A percentile compares a stretch with the other conserved stretches of the same genome.
These are phyloP conservation scores for Xylaria arbuscula DNA, from an alignment of 2,329 filamentous ascomycete species.

Conservation along the genomic window DNA sequence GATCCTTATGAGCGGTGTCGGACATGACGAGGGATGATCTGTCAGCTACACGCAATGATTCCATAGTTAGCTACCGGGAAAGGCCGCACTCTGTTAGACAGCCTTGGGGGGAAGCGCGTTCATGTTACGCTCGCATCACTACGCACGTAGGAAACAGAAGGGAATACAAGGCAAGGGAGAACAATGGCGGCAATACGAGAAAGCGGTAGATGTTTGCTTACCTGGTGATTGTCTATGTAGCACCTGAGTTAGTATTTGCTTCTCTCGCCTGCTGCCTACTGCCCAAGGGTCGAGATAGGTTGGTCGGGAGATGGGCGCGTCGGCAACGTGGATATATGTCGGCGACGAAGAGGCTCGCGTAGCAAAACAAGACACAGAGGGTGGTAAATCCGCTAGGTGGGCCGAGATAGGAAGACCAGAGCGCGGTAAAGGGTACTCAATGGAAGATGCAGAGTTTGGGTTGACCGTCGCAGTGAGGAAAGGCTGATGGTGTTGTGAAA, in stretches of 20 bases:
- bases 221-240: constrained; percentile 12
- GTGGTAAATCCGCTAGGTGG: neutral
- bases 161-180: neutral
- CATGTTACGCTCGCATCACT: neutral
- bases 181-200: neutral
- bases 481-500: constrained; percentile 23
- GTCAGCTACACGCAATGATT: constrained; percentile 17
- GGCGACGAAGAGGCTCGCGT: neutral
- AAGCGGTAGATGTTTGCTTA: constrained; percentile 7
- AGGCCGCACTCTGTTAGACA: neutral
- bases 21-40: constrained; percentile 41
- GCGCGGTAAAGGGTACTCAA: neutral
- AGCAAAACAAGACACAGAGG: neutral
- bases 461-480: constrained; percentile 1
- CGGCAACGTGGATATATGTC: neutral
- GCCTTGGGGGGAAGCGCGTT: constrained; percentile 10
- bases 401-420: neutral
- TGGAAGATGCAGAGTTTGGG: neutral
- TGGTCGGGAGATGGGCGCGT: neutral
- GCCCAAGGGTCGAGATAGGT: neutral
- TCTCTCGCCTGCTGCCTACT: neutral
- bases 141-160: neutral
- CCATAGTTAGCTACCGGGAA: constrained; percentile 19
- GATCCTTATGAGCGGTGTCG: constrained; percentile 45
- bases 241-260: neutral